These are phyloP conservation scores for Obba rivulosa DNA, from an alignment of 768 basidiomycete species.

Conservation along the genomic window DNA sequence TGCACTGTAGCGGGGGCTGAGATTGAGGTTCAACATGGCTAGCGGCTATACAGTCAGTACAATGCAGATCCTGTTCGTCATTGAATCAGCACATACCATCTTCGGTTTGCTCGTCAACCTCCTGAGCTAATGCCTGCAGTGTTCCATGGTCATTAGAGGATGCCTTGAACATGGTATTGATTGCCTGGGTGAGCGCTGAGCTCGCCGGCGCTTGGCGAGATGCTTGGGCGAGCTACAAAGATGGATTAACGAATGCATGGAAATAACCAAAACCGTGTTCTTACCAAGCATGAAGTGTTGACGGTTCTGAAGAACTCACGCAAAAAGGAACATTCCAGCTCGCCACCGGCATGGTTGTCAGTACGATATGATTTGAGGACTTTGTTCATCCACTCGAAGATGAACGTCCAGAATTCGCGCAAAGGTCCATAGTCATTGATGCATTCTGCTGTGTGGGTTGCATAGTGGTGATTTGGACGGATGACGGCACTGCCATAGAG, in stretches of 20 bases:
- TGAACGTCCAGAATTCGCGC: conserved; percentile 33
- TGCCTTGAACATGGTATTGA: conserved; percentile 17
- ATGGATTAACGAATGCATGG: too few species aligned
- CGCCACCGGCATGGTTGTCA: conserved; percentile 26
- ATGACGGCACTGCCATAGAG: conserved; percentile 27
- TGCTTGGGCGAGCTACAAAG: too few species aligned
- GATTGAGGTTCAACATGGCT: too few species aligned
- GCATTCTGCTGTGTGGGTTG: conserved; percentile 23
- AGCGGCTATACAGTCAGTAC: too few species aligned
- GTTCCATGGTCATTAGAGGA: conserved; percentile 21
- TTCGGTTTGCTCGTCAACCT: conserved; percentile 16
- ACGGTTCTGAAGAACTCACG: background rate
- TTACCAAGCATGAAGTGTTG: too few species aligned
- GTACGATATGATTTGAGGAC: conserved; percentile 31
- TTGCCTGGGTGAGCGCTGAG: too few species aligned
- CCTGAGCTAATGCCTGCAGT: conserved; percentile 13
- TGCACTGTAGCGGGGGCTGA: too few species aligned
- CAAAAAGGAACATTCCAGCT: conserved; percentile 15
- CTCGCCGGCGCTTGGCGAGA: too few species aligned
- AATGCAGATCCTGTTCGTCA: too few species aligned
- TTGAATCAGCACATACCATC: conserved; percentile 14
- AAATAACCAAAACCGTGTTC: too few species aligned
- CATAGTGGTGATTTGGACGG: conserved; percentile 34
- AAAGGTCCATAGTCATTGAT: conserved; percentile 30
- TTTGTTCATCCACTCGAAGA: conserved; percentile 32